These are phyloP conservation scores for Nasturtium officinale DNA, from an alignment of 345 rosid genomes.

Conservation along the genomic window DNA sequence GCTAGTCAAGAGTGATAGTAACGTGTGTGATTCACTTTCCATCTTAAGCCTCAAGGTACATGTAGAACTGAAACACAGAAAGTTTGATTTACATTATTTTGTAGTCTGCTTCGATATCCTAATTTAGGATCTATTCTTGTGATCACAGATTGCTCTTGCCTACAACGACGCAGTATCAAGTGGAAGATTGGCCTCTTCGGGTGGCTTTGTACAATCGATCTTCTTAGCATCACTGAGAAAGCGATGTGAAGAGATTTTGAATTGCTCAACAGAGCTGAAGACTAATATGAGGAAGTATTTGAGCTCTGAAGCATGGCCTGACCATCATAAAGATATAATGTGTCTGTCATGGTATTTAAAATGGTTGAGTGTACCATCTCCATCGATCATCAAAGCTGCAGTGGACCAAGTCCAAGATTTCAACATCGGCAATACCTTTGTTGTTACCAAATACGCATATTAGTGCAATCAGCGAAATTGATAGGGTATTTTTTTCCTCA, in stretches of 20 bases:
- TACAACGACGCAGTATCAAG: constrained; percentile 75
- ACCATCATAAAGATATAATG: constrained; percentile 38
- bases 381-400: constrained; percentile 51
- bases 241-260: constrained; percentile 70
- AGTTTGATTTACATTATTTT: neutral
- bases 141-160: constrained; percentile 71
- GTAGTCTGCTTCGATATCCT: neutral
- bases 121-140: constrained; percentile 13
- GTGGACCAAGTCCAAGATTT: constrained; percentile 45
- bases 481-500: constrained; percentile 44
- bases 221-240: constrained; percentile 70
- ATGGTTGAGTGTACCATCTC: constrained; percentile 76
- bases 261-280: constrained; percentile 46
- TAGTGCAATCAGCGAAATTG: constrained; percentile 60
- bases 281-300: constrained; percentile 53
- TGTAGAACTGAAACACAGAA: neutral
- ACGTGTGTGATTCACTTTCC: constrained; percentile 58
- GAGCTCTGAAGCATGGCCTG: constrained; percentile 69
- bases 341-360: constrained; percentile 81
- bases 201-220: constrained; percentile 69
- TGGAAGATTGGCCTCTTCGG: constrained; percentile 64
- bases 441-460: constrained; percentile 67
- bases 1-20: constrained; percentile 47
- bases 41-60: constrained; percentile 92
- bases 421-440: constrained; percentile 59